Conservation (phyloP, 441 rosid genomes). For the Brassica balearica region DNA sequence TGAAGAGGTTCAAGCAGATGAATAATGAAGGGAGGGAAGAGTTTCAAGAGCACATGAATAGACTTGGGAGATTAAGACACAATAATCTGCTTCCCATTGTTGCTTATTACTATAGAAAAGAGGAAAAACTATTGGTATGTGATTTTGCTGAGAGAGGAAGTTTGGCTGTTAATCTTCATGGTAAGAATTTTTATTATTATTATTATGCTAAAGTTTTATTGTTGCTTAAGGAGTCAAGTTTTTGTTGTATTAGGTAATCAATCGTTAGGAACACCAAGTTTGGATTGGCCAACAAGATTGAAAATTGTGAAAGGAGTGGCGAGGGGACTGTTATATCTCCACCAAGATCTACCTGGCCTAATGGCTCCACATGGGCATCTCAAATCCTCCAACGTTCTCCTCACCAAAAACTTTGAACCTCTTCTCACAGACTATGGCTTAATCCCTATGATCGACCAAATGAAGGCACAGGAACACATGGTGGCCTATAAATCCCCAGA, state of each 20-base stretch:
- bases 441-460: constrained; percentile 58
- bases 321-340: constrained; percentile 53
- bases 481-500: constrained; percentile 71
- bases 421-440: constrained; percentile 58
- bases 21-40: constrained; percentile 62
- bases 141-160: constrained; percentile 71
- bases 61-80: constrained; percentile 66
- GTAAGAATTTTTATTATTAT: constrained; percentile 43
- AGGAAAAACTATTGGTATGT: constrained; percentile 82
- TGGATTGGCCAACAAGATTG: constrained; percentile 61
- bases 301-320: constrained; percentile 67
- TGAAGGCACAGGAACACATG: constrained; percentile 56
- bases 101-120: constrained; percentile 86
- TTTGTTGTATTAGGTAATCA: constrained; percentile 43
- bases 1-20: constrained; percentile 87
- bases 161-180: constrained; percentile 71
- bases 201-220: background rate
- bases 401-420: constrained; percentile 50
- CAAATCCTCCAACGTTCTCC: constrained; percentile 65
- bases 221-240: background rate
- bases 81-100: constrained; percentile 65
- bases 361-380: constrained; percentile 69
- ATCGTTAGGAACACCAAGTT: constrained; percentile 45
- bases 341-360: constrained; percentile 54
- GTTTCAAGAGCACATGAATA: constrained; percentile 84